phyloP scores from a whole-genome alignment of 106 monocot species.

The Dendrobium catenatum region DNA sequence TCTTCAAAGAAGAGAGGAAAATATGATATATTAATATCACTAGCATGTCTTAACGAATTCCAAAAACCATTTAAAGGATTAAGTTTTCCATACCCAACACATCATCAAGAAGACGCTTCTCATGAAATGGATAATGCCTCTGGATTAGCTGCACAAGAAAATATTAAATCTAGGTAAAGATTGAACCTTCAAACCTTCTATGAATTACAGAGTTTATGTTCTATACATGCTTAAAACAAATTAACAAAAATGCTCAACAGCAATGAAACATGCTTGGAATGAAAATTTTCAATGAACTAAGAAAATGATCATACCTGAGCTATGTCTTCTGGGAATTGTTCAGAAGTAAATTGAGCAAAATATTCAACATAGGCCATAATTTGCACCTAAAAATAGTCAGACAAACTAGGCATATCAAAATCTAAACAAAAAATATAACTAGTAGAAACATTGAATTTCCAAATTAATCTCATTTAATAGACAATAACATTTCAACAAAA shows the following conservation, averaged over 20 bases:
- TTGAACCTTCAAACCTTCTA: neutral
- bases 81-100: slow-evolving; percentile 71
- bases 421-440: neutral
- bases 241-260: neutral
- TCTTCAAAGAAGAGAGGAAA: slow-evolving; percentile 2
- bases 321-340: slow-evolving; percentile 92
- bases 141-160: slow-evolving; percentile 79
- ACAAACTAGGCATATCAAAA: neutral
- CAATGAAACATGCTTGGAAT: neutral
- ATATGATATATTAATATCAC: neutral
- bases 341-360: slow-evolving; percentile 94
- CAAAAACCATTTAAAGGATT: slow-evolving; percentile 11
- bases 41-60: slow-evolving; percentile 19
- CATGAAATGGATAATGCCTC: slow-evolving; percentile 82
- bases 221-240: neutral
- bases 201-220: neutral
- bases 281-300: neutral
- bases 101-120: slow-evolving; percentile 78
- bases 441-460: neutral
- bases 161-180: slow-evolving; percentile 9
- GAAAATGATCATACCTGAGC: slow-evolving; percentile 57
- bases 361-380: slow-evolving; percentile 92
- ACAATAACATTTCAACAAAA: neutral
- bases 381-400: slow-evolving; percentile 51
- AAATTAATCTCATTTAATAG: neutral